phyloP scores from a whole-genome alignment of 2,329 filamentous ascomycete species.

The Aspergillus uvarum region DNA sequence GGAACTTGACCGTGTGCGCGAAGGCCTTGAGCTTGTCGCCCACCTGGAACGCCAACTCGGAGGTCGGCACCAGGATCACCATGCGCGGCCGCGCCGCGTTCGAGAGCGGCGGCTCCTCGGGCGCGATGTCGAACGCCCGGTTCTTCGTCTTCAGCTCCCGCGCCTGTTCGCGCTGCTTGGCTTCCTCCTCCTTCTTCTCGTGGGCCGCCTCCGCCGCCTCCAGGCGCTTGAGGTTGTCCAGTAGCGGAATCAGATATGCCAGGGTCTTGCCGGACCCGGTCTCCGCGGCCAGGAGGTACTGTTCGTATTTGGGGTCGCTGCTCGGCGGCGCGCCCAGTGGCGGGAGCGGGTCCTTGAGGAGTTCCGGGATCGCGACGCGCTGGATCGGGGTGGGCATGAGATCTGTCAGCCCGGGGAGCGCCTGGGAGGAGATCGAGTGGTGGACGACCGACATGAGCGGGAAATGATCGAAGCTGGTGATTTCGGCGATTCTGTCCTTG shows the following conservation, averaged over 20 bases:
- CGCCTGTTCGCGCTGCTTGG: conserved; percentile 55
- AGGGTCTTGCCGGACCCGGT: conserved; percentile 97
- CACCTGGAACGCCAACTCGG: conserved; percentile 88
- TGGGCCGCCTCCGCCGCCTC: conserved; percentile 65
- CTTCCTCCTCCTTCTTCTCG: conserved; percentile 53
- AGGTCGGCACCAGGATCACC: conserved; percentile 85
- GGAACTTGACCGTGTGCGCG: conserved; percentile 83
- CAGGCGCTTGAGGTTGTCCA: conserved; percentile 80
- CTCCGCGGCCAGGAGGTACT: conserved; percentile 87
- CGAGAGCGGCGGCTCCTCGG: conserved; percentile 64
- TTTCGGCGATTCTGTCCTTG: conserved; percentile 62
- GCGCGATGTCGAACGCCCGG: conserved; percentile 62
- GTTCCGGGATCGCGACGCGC: conserved; percentile 77
- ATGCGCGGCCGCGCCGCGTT: conserved; percentile 73
- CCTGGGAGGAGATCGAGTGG: conserved; percentile 69
- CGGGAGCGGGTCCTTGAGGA: conserved; percentile 60
- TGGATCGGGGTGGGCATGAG: conserved; percentile 86
- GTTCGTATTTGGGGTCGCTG: conserved; percentile 52
- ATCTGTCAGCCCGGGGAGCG: conserved; percentile 71
- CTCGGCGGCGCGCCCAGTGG: conserved; percentile 31
- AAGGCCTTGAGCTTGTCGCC: conserved; percentile 76
- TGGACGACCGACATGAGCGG: conserved; percentile 70
- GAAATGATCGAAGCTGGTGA: conserved; percentile 80
- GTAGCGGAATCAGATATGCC: conserved; percentile 80
- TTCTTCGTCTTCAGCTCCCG: conserved; percentile 49